A percentile compares a stretch with the other conserved stretches of the same genome.
Evolutionary conservation across 2,329 filamentous ascomycete species (phyloP).

Genomic region (Diplodia seriata): DNA sequence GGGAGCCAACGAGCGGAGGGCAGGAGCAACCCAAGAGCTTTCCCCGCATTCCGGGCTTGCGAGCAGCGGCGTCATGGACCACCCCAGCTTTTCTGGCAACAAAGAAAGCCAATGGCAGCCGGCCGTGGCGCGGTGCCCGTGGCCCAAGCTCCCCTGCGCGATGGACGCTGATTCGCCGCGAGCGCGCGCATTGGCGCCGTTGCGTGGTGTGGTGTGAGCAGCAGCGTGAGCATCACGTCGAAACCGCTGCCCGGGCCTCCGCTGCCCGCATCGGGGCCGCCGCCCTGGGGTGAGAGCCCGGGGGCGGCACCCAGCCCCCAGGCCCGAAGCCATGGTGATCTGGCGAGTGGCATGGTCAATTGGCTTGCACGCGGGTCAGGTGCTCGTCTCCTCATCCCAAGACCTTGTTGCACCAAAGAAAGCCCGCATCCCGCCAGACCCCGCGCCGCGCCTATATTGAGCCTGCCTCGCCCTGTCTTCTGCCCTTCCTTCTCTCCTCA

Average conservation of each 20-base stretch:
- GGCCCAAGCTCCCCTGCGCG: conserved; percentile 19
- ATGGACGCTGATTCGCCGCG: conserved; percentile 23
- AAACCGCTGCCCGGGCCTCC: background rate
- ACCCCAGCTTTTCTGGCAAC: conserved; percentile 24
- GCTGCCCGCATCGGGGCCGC: conserved; percentile 1
- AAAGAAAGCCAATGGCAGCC: conserved; percentile 22
- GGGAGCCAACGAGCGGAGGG: background rate
- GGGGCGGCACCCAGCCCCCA: conserved; percentile 5
- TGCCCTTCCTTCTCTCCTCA: conserved; percentile 3
- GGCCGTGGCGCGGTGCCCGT: conserved; percentile 4
- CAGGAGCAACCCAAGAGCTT: conserved; percentile 18
- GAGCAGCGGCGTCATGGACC: background rate
- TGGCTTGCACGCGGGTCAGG: conserved; percentile 18
- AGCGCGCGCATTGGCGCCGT: conserved; percentile 12
- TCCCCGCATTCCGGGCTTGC: conserved; percentile 28
- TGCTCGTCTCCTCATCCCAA: conserved; percentile 33
- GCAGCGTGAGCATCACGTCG: conserved; percentile 31
- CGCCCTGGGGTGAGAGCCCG: conserved; percentile 15
- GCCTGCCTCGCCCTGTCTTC: conserved; percentile 28
- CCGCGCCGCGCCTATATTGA: conserved; percentile 31
- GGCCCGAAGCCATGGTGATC: background rate
- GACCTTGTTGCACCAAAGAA: conserved; percentile 31
- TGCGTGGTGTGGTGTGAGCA: conserved; percentile 30
- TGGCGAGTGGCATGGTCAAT: conserved; percentile 17
- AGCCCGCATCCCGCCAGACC: conserved; percentile 30